Evolutionary conservation across 768 basidiomycete genomes (phyloP), one percentile per base, ranked within the genome.

Genomic region (Boletellus ananiceps): DNA sequence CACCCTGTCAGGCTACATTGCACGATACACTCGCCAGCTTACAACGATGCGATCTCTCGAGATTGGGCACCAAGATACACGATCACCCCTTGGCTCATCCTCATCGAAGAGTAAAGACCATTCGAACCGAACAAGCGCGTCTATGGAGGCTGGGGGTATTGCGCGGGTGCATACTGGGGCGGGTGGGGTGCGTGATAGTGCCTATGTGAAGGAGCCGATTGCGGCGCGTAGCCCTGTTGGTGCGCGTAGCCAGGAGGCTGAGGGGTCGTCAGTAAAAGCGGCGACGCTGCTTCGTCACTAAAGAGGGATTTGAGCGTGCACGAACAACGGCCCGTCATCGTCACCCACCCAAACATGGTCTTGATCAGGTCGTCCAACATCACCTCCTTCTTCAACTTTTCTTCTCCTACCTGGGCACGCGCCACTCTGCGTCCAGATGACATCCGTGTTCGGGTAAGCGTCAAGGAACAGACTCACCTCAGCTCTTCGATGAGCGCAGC

Each of bases 401-500:
- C 79, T 47, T 66, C 71, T 54, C 73, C 71, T 46, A 74, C 62
- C 54, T 88, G 83, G 4, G 69, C 65, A 50, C 76, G 75, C 8
- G 78, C 66, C 14, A 73, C 68, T 32, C 79, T 69, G 35, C 27
- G 37, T 4, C 23, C 4, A 18, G 29, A 7, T 52, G 4, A 27
- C 12, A 45, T 51, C 21, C 5, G 6, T 12, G n/a, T 23, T 41
- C 29, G 29, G n/a, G 18, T 14, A 11, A 1, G 6, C 5, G 8
- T 21, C 8, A 21, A 1, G 11, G 19, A 1, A 40, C 13, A 41
- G 27, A 46, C 58, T 32, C 46, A 67, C 66, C 65, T 75, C 54
- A 90, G 69, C 63, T 93, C 86, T 54, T 83, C 79, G 27, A 78
- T 68, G 34, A 93, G 70, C 29, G 72, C 70, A 29, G 80, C 81